Conservation (phyloP, 345 rosid genomes). For the Citrus australasica region DNA sequence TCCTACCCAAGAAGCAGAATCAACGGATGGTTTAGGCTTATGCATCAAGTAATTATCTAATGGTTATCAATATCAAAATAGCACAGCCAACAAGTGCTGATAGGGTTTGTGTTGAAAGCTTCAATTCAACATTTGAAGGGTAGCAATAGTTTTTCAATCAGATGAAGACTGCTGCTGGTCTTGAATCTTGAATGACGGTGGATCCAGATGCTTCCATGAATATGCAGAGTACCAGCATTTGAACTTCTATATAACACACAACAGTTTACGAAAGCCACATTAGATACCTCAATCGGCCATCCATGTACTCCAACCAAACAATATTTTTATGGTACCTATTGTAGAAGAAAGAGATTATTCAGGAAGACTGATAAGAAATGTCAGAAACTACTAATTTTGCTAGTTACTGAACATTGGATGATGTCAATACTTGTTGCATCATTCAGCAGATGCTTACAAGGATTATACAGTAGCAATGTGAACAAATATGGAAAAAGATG, state of each 20-base stretch:
- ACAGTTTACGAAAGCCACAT: not conserved
- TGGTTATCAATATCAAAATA: not conserved
- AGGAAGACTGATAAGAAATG: not conserved
- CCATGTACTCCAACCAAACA: not conserved
- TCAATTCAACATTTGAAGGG: not conserved
- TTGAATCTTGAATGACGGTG: not conserved
- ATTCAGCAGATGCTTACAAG: not conserved
- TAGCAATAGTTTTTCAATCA: not conserved
- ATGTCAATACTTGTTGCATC: not conserved
- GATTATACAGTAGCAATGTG: not conserved
- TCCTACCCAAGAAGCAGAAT: not conserved
- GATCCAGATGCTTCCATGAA: not conserved
- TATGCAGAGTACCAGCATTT: not conserved
- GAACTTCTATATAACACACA: not conserved
- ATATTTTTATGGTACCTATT: conserved; percentile 3
- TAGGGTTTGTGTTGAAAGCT: no score
- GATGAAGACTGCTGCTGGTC: not conserved
- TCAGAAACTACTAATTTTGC: not conserved
- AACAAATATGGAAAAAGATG: not conserved
- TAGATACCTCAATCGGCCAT: not conserved
- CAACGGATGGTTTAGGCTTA: not conserved
- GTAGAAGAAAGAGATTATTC: no score
- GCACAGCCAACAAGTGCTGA: not conserved
- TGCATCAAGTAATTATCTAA: not conserved
- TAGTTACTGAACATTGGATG: not conserved